These are phyloP conservation scores for Epichloe scottii DNA, from an alignment of 2,329 filamentous ascomycete genomes.

Conservation along the genomic window DNA sequence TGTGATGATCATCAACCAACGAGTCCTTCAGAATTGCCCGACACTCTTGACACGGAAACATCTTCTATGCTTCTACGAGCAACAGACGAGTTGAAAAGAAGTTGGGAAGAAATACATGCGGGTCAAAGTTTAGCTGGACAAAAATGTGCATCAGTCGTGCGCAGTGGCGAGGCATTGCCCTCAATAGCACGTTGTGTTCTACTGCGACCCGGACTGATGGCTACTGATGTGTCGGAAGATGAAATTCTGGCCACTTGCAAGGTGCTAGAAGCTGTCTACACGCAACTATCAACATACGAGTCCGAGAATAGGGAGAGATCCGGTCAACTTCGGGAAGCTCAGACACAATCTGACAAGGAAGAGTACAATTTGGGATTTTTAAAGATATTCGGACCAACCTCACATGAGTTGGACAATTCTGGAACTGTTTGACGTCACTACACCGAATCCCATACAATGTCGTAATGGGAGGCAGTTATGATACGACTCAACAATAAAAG, in stretches of 20 bases:
- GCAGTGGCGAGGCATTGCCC: background rate
- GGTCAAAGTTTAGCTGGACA: background rate
- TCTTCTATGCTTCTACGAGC: background rate
- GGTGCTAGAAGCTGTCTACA: background rate
- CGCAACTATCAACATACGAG: background rate
- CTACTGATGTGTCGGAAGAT: background rate
- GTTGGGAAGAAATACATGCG: background rate
- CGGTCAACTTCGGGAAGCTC: background rate
- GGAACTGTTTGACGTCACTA: slow-evolving; percentile 3
- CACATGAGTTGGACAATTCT: slow-evolving; percentile 5
- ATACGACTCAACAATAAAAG: slow-evolving; percentile 12
- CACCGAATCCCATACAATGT: background rate
- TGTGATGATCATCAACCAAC: slow-evolving; percentile 38
- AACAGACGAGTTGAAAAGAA: background rate
- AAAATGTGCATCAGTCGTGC: background rate
- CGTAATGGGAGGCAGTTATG: slow-evolving; percentile 1
- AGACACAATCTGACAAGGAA: background rate
- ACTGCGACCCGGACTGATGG: background rate
- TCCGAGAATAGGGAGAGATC: background rate
- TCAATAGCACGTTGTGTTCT: slow-evolving; percentile 1
- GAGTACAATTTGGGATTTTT: slow-evolving; percentile 5
- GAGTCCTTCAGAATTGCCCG: background rate
- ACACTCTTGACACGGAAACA: background rate
- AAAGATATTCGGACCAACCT: slow-evolving; percentile 4
- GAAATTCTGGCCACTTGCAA: background rate